Evolutionary conservation across 495 filamentous ascomycete genomes (phyloP).

Genomic region (Pseudomonodictys pantanalensis): DNA sequence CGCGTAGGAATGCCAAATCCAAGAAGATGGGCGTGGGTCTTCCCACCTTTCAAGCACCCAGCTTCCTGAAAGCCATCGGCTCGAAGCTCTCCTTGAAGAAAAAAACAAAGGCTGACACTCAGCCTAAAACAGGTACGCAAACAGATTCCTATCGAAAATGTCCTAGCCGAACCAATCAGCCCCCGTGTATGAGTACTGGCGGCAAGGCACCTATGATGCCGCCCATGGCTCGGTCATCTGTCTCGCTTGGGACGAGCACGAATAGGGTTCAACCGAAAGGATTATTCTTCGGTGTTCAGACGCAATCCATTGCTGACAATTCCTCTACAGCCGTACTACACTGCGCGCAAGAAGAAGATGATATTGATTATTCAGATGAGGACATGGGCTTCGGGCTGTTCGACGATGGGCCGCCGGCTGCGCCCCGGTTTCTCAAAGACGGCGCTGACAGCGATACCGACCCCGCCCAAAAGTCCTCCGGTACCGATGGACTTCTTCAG

Average conservation of each 20-base stretch:
- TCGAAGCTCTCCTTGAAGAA: too few relatives aligned
- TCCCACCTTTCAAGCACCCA: too few relatives aligned
- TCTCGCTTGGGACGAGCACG: constrained; percentile 7
- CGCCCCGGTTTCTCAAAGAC: not conserved
- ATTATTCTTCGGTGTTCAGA: not conserved
- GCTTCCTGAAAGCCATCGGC: too few relatives aligned
- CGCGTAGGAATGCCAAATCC: too few relatives aligned
- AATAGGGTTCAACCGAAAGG: not conserved
- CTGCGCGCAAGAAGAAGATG: constrained; percentile 1
- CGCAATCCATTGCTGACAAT: not conserved
- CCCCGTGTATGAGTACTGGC: constrained; percentile 10
- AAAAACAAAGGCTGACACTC: not conserved
- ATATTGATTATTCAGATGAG: constrained; percentile 5
- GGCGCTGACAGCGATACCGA: too few relatives aligned
- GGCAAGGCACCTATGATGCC: constrained; percentile 18
- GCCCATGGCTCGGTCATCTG: constrained; percentile 12
- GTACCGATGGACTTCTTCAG: constrained; percentile 16
- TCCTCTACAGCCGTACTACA: too few relatives aligned
- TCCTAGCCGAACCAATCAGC: not conserved
- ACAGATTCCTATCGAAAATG: too few relatives aligned
- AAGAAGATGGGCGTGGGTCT: too few relatives aligned
- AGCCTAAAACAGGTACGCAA: not conserved
- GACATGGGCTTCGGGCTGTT: constrained; percentile 11
- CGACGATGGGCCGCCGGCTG: not conserved
- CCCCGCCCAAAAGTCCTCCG: not conserved